These are phyloP conservation scores for Blepharisma stoltei DNA, from an alignment of 73 alveolate species.

Conservation along the genomic window DNA sequence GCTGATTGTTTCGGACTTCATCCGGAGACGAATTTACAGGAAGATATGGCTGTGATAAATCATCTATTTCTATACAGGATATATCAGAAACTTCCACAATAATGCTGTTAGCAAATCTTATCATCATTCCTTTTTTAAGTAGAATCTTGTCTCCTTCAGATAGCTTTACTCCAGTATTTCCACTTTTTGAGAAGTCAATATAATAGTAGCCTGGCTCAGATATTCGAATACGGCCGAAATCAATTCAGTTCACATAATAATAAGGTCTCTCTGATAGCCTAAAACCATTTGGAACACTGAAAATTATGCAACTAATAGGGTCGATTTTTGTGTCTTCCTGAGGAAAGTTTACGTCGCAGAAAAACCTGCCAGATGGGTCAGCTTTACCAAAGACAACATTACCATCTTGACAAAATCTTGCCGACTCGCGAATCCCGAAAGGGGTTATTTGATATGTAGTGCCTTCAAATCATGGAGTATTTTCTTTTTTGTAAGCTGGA, in stretches of 20 bases:
- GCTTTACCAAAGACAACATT: not conserved
- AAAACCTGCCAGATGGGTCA: not conserved
- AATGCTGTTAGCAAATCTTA: not conserved
- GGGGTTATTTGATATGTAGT: not conserved
- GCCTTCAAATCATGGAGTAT: no score
- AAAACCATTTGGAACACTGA: not conserved
- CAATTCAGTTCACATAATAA: no score
- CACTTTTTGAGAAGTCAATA: not conserved
- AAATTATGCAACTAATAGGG: not conserved
- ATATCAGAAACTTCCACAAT: not conserved
- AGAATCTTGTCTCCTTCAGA: not conserved
- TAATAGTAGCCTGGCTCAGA: not conserved
- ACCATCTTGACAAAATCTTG: constrained; percentile 2
- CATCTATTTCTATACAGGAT: no score
- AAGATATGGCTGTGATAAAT: no score
- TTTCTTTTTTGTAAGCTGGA: no score
- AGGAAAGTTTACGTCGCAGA: not conserved
- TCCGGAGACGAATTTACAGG: no score
- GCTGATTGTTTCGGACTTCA: no score
- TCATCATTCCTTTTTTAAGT: not conserved
- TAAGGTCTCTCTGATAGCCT: no score
- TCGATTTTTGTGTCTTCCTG: not conserved
- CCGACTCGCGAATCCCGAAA: not conserved
- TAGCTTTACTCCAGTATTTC: not conserved
- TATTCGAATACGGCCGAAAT: no score